Base-by-base conservation (phyloP, 805 yeast species). In the Wickerhamomyces canadensis region DNA sequence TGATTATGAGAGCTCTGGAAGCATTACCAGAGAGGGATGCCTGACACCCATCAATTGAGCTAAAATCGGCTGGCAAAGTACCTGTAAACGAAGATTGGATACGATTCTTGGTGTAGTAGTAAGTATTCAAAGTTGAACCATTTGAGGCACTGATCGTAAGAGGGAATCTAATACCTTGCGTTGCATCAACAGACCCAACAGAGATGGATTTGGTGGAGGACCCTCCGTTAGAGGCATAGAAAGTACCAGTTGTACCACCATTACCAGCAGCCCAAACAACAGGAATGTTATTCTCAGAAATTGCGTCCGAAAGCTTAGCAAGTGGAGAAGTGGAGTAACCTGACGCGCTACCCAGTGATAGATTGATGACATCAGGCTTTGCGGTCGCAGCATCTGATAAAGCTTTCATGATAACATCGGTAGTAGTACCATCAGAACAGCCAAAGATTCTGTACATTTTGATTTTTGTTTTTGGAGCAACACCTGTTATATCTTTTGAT, bases 181-280 rank as follows among this genome's bases (percentile, higher is more conserved):
- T 32, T 14, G 47, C 42, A 27, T 39, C 40, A 13, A 37, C 23
- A 9, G 49, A 34, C 16, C 39, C 49, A 33, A 45, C 30, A 17
- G 49, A 37, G 3, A 45, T 10, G 15, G 35, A 45, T 31, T 36
- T 43, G 4, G 28, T 21, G 18, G 41, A 42, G 4, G 47, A 33
- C 26, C 34, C 49, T 40, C 49, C 49, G n/a, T 19, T 24, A 9
- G 46, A 35, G 24, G 44, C 47, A 11, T 14, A 28, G 37, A 31
- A 44, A 11, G 43, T 36, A 24, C 48, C 48, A 3, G 21, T 11
- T 1, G 27, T 31, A 38, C 44, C 49, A 34, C 37, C 21, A 30
- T 45, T 43, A 38, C 49, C 49, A 28, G 49, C 49, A 23, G 47
- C 37, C 19, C 34, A 45, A 29, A 45, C 17, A 15, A 43, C 31